These are phyloP conservation scores for Klebsormidium nitens DNA, from an alignment of 139 green algal species.

Conservation along the genomic window DNA sequence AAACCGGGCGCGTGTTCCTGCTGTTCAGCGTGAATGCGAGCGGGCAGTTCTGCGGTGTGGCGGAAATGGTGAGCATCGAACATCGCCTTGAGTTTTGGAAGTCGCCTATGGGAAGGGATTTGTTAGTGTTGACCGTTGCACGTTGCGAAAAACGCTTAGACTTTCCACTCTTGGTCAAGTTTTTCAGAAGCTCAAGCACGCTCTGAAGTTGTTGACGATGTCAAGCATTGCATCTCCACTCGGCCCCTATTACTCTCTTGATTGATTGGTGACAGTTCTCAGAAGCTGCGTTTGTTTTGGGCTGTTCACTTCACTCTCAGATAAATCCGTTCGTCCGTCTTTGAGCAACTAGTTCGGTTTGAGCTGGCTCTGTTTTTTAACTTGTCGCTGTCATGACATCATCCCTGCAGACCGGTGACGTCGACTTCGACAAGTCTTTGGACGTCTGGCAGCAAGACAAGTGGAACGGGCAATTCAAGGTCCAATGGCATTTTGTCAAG, in stretches of 20 bases:
- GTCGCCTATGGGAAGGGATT: background rate
- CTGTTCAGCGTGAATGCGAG: conserved; percentile 41
- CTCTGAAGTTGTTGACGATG: too few species aligned
- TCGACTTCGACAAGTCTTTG: conserved; percentile 26
- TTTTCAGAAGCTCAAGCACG: too few species aligned
- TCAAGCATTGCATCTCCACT: too few species aligned
- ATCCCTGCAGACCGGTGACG: background rate
- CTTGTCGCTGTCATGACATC: background rate
- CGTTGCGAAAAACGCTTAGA: too few species aligned
- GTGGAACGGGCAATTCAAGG: conserved; percentile 39
- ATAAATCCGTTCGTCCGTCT: too few species aligned
- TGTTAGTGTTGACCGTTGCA: too few species aligned
- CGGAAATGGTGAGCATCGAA: conserved; percentile 34
- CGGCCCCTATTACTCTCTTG: too few species aligned
- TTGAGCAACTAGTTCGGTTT: too few species aligned
- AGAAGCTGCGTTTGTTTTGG: too few species aligned
- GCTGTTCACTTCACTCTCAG: too few species aligned
- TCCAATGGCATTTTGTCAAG: conserved; percentile 44
- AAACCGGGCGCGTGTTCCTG: conserved; percentile 7
- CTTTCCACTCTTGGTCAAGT: too few species aligned
- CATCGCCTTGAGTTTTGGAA: background rate
- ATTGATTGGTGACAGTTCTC: too few species aligned
- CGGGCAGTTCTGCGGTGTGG: conserved; percentile 46
- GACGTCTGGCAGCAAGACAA: conserved; percentile 45
- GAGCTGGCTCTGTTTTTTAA: background rate